These are phyloP conservation scores for Daldinia decipiens DNA, from an alignment of 495 filamentous ascomycete genomes.

Conservation along the genomic window DNA sequence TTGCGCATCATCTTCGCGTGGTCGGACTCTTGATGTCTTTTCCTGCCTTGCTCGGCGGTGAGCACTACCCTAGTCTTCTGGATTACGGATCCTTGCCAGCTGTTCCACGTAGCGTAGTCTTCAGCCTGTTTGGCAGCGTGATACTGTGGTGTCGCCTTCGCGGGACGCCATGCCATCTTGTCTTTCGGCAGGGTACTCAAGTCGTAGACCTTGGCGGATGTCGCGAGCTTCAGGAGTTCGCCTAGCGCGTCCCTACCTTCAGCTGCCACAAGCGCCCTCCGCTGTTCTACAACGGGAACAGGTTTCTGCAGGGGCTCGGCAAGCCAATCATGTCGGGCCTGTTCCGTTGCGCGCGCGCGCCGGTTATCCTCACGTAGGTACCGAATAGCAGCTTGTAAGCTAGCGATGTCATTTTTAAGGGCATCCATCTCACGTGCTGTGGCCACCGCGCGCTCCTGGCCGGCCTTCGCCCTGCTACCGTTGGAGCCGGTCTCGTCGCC, in stretches of 20 bases:
- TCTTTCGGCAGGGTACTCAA: constrained; percentile 60
- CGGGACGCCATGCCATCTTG: constrained; percentile 61
- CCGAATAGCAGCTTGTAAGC: constrained; percentile 78
- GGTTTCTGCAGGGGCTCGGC: constrained; percentile 70
- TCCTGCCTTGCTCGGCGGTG: constrained; percentile 35
- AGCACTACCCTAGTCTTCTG: constrained; percentile 53
- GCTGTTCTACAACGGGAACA: constrained; percentile 62
- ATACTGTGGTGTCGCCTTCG: constrained; percentile 56
- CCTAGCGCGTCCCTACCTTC: constrained; percentile 77
- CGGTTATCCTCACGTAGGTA: constrained; percentile 82
- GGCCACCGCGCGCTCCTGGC: constrained; percentile 68
- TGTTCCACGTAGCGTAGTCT: constrained; percentile 55
- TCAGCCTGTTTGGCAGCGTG: constrained; percentile 56
- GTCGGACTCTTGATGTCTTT: constrained; percentile 27
- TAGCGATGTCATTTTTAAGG: constrained; percentile 74
- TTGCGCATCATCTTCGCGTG: constrained; percentile 48
- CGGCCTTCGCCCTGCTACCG: constrained; percentile 59
- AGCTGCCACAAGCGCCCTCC: constrained; percentile 66
- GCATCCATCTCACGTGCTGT: constrained; percentile 79
- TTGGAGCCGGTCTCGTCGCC: constrained; percentile 57
- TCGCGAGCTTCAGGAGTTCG: constrained; percentile 75
- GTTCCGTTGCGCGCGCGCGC: constrained; percentile 70
- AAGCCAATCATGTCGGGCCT: constrained; percentile 70
- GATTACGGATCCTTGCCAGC: constrained; percentile 52
- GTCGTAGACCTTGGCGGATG: constrained; percentile 67